Evolutionary conservation across 75 land plant species (phyloP), one percentile per base, ranked within the genome.

Genomic region (Cunninghamia lanceolata): DNA sequence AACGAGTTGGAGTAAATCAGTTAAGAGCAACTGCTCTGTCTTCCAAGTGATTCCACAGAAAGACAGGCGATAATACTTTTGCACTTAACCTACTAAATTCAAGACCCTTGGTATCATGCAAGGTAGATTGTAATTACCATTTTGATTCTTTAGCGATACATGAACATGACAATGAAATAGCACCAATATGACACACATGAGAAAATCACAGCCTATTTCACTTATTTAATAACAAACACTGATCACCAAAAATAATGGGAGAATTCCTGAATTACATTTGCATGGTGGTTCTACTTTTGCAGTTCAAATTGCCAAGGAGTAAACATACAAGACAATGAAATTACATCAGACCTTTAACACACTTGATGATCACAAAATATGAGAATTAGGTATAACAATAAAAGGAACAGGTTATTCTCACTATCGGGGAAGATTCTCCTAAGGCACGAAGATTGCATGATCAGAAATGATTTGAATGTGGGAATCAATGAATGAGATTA

Each of bases 341-440:
- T 1, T 76, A 36, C 42, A 19, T 17, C 79, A 76, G 9, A 35
- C 42, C 79, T 35, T 76, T 39, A 38, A 15, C 17, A 39, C 79
- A 35, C 79, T 76, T 76, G 38, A 19, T 76, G 79, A 35, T 76
- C 79, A 76, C 4, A 76, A 38, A 76, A 76, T 16, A 76, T 76
- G 39, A 1, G 40, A 76, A 38, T 76, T 38, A 76, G 40, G 21
- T 38, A 38, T 77, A 77, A 34, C 3, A 40, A 77, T 2, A 77
- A 19, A 77, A 77, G 80, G 9, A 77, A 9, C 3, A 0, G 43
- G 80, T 21, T 63, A 6, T 25, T 63, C 68, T 63, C 7, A 1
- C n/a, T 63, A 63, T 1, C 68, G 2, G 7, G 9, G 68, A 63
- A 63, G 9, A 25, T 63, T 63, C 68, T 25, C n/a, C 28, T 21